Evolutionary conservation across 441 rosid species (phyloP).

Genomic region (Gossypium davidsonii): DNA sequence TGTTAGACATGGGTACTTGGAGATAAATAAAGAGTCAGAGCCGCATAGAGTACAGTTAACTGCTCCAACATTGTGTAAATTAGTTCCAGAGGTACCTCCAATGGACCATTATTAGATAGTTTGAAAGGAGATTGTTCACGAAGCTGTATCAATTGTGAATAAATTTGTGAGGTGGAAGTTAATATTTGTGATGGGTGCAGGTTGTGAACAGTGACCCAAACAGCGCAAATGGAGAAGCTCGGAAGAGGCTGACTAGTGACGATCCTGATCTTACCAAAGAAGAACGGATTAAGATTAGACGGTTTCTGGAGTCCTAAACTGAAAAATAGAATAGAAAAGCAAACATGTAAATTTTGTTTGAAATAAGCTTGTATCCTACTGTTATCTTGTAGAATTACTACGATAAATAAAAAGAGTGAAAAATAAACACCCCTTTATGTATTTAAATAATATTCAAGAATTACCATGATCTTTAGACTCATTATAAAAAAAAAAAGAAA

Average conservation of each 20-base stretch:
- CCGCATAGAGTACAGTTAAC: no score
- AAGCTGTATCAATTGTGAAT: not conserved
- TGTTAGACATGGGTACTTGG: not conserved
- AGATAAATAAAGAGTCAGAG: not conserved
- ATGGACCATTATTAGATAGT: no score
- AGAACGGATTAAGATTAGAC: conserved; percentile 40
- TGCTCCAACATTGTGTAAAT: no score
- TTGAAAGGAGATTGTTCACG: no score
- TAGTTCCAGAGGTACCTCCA: no score
- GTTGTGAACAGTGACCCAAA: conserved; percentile 38
- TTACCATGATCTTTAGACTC: no score
- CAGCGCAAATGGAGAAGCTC: conserved; percentile 32
- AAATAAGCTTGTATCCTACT: conserved; percentile 10
- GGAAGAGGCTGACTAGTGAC: conserved; percentile 47
- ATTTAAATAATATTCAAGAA: no score
- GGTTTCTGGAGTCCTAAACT: not conserved
- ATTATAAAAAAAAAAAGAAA: no score
- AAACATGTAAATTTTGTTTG: not conserved
- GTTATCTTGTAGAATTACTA: not conserved
- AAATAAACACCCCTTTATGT: no score
- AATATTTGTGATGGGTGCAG: conserved; percentile 29
- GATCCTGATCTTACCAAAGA: conserved; percentile 57
- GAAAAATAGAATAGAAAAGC: not conserved
- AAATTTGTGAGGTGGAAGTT: not conserved
- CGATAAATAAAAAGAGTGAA: not conserved